These are phyloP conservation scores for Hortiboletus flavorubellus DNA, from an alignment of 768 basidiomycete genomes.

Conservation along the genomic window DNA sequence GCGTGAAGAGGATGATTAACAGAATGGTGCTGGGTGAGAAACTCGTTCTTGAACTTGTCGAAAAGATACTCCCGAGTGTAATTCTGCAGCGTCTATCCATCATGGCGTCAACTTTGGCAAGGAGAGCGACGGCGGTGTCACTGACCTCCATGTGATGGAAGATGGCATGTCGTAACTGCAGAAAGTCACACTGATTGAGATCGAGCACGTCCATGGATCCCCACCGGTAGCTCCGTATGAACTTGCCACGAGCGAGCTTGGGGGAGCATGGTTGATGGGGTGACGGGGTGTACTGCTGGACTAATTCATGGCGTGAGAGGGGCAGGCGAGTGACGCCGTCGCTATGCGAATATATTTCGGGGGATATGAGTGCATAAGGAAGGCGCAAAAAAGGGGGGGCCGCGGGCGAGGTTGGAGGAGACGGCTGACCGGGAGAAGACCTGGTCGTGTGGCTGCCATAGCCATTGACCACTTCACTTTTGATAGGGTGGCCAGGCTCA, in stretches of 20 bases:
- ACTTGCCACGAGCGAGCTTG: constrained; percentile 59
- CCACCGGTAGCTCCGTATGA: constrained; percentile 77
- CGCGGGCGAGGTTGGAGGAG: constrained; percentile 68
- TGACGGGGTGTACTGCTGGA: constrained; percentile 69
- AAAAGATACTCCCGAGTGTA: constrained; percentile 83
- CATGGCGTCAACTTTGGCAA: constrained; percentile 17
- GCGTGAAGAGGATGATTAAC: constrained; percentile 40
- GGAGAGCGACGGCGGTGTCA: constrained; percentile 13
- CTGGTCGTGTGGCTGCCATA: constrained; percentile 52
- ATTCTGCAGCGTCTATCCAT: constrained; percentile 71
- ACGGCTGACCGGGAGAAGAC: constrained; percentile 45
- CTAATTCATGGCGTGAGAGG: constrained; percentile 65
- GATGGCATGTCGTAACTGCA: constrained; percentile 70
- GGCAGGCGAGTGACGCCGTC: constrained; percentile 64
- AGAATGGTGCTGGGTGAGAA: constrained; percentile 50
- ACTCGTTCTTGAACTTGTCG: constrained; percentile 68
- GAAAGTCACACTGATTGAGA: constrained; percentile 76
- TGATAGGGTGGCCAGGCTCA: constrained; percentile 39
- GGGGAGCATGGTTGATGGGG: constrained; percentile 38
- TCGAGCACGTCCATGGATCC: constrained; percentile 80
- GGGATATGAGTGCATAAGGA: constrained; percentile 83
- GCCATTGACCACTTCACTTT: constrained; percentile 52
- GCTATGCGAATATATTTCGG: constrained; percentile 80
- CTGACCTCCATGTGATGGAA: constrained; percentile 88
- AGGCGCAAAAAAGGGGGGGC: constrained; percentile 59